Evolutionary conservation across 208 protist species (phyloP), one percentile per base, ranked within the genome.

Genomic region (Wallacemonas sp.): DNA sequence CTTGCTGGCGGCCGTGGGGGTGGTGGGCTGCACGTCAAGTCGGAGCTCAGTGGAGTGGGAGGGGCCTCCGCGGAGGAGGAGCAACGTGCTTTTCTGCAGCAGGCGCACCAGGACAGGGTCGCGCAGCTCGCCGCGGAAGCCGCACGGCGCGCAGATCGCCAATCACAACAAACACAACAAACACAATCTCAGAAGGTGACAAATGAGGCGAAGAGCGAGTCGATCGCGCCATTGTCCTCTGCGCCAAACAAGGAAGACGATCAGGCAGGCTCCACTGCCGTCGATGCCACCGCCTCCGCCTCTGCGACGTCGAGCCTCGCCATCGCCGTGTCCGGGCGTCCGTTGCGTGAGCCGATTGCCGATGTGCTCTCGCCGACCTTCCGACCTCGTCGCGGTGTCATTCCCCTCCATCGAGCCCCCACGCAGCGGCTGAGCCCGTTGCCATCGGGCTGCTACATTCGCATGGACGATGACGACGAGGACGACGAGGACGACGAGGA

Each of bases 311-410:
- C 44, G 8, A 22, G 44, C 20, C 44, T 25, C 20, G 20, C 18
- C 20, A 5, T 22, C 16, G 20, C 7, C 44, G 20, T 16, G 10
- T 25, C 44, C 18, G 10, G 5, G 8, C 48, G 48, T 18, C 48
- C 52, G 7, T 29, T 59, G 25, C 52, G 67, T 25, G 39, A 80
- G 59, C 72, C 81, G 20, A 91, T 87, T 44, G 69, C 71, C 0
- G 77, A 74, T 12, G 79, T 84, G 28, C 68, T 93, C 23, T 82
- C 82, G 0, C 82, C 82, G 16, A 92, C 86, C 25, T 89, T 89
- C 61, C 72, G 82, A 11, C 72, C 71, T 22, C 82, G 86, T 26
- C 82, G 81, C 12, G 55, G 74, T 38, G 45, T 18, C 41, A 33
- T 38, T 10, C 78, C 67, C n/a, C 63, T 65, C 23, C 25, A 67